Evolutionary conservation across 805 yeast species (phyloP).

Genomic region (Geotrichum ghanense): DNA sequence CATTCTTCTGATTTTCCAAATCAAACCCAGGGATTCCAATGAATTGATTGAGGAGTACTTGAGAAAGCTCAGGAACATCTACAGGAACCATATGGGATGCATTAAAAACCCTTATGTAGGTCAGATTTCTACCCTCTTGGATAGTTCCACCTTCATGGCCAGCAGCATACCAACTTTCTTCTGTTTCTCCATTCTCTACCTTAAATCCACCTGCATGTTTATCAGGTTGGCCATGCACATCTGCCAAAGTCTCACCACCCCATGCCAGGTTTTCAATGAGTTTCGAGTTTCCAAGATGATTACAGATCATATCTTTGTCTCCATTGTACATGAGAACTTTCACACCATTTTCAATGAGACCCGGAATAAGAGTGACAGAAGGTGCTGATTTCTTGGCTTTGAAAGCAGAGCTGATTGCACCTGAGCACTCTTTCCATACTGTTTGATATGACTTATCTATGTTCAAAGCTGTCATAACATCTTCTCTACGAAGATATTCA

Average conservation of each 20-base stretch:
- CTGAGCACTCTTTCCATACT: slow-evolving; percentile 73
- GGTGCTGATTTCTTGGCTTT: slow-evolving; percentile 44
- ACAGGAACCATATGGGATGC: slow-evolving; percentile 93
- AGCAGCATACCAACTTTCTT: slow-evolving; percentile 36
- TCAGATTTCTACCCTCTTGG: slow-evolving; percentile 55
- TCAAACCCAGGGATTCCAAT: slow-evolving; percentile 15
- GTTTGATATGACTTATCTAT: slow-evolving; percentile 26
- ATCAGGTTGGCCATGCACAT: neutral
- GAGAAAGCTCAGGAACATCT: slow-evolving; percentile 58
- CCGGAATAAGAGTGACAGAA: slow-evolving; percentile 56
- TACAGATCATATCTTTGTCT: slow-evolving; percentile 81
- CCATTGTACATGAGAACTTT: slow-evolving; percentile 76
- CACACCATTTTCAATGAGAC: slow-evolving; percentile 36
- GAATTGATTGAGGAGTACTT: slow-evolving; percentile 53
- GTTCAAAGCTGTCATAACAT: slow-evolving; percentile 43
- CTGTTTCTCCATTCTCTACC: slow-evolving; percentile 18
- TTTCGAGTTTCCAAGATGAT: slow-evolving; percentile 61
- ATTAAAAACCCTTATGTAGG: slow-evolving; percentile 60
- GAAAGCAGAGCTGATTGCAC: slow-evolving; percentile 42
- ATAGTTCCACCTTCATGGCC: slow-evolving; percentile 33
- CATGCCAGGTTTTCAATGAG: slow-evolving; percentile 52
- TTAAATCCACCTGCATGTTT: slow-evolving; percentile 21
- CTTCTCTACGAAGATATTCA: slow-evolving; percentile 36
- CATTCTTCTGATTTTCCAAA: slow-evolving; percentile 5
- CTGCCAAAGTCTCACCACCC: slow-evolving; percentile 34